These are phyloP conservation scores for Trypanosoma cruzi DNA, from an alignment of 208 protist species.

Conservation along the genomic window DNA sequence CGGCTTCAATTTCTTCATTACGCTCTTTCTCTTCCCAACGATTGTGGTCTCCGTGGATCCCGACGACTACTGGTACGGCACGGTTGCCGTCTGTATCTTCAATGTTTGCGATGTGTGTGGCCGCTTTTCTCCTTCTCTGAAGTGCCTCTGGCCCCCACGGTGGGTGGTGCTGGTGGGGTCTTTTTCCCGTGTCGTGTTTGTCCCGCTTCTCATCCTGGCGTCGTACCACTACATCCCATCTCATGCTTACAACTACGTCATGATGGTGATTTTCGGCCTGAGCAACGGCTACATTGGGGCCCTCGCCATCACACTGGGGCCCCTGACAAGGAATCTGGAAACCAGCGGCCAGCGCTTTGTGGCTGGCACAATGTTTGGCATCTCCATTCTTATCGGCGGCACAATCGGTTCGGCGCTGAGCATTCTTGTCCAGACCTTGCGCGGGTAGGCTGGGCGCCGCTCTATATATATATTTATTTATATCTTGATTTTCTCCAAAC, in stretches of 20 bases:
- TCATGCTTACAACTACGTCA: constrained; percentile 47
- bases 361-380: constrained; percentile 56
- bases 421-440: constrained; percentile 49
- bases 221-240: constrained; percentile 59
- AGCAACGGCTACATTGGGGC: constrained; percentile 59
- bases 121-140: constrained; percentile 43
- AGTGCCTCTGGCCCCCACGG: constrained; percentile 44
- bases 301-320: constrained; percentile 55
- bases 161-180: constrained; percentile 41
- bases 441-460: constrained; percentile 34
- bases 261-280: constrained; percentile 55
- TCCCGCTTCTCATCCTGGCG: constrained; percentile 57
- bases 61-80: constrained; percentile 57
- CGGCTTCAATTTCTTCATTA: constrained; percentile 54
- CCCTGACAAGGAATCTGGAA: constrained; percentile 30
- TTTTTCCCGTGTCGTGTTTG: constrained; percentile 47
- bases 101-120: constrained; percentile 59
- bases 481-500: too few relatives aligned
- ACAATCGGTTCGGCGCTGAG: constrained; percentile 36
- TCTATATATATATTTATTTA: too few relatives aligned
- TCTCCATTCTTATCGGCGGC: constrained; percentile 50
- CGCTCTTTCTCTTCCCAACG: constrained; percentile 62
- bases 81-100: constrained; percentile 57
- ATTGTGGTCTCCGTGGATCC: constrained; percentile 45
- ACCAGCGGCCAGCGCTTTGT: constrained; percentile 53